Percentiles rank a stretch among this genome's conserved stretches.
phyloP scores from a whole-genome alignment of 2,329 filamentous ascomycete genomes.

The Botrytis medusae region DNA sequence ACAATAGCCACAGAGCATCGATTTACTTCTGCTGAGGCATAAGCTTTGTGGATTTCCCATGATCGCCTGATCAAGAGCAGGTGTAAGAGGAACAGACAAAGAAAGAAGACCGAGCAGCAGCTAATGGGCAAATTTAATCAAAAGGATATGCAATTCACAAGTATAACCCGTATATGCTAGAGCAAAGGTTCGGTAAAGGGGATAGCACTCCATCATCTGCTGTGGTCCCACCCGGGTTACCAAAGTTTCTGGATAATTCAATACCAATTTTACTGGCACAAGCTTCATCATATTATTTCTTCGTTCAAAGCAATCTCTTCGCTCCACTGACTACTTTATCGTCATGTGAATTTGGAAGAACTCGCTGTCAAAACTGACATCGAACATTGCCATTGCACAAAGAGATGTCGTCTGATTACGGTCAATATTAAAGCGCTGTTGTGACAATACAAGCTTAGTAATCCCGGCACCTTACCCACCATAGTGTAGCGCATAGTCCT shows the following conservation, averaged over 20 bases:
- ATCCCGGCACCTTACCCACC: background rate
- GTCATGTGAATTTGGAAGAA: background rate
- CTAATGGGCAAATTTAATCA: background rate
- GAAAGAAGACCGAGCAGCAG: background rate
- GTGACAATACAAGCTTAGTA: constrained; percentile 2
- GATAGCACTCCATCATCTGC: background rate
- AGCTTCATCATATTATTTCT: background rate
- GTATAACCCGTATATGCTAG: background rate
- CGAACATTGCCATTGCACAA: background rate
- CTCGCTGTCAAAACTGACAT: background rate
- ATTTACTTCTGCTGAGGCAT: background rate
- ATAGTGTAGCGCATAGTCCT: background rate
- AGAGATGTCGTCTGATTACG: constrained; percentile 15
- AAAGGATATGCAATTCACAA: background rate
- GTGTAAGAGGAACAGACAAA: background rate
- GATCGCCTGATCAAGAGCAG: background rate
- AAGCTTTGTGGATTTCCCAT: background rate
- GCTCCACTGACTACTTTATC: background rate
- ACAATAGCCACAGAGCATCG: background rate
- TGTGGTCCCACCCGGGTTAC: background rate
- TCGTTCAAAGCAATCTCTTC: background rate
- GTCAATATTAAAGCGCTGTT: background rate
- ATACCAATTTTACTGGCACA: background rate
- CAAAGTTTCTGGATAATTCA: background rate
- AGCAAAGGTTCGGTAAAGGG: background rate